Conservation (phyloP, 495 filamentous ascomycete genomes). For the Penicillium atrosanguineum region DNA sequence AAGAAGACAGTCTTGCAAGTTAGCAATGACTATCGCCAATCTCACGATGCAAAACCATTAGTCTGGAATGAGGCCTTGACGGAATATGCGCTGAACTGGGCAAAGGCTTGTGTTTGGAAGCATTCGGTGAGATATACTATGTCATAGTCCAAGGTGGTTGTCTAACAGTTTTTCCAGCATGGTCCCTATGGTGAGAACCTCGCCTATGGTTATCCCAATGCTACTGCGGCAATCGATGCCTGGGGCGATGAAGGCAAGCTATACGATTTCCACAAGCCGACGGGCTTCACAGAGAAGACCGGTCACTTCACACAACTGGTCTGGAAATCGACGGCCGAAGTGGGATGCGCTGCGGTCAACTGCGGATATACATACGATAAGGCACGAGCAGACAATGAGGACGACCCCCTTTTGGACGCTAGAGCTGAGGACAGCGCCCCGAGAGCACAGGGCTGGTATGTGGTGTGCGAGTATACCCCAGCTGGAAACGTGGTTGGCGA, state of each 20-base stretch:
- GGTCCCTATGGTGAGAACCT: constrained; percentile 79
- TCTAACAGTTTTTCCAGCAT: constrained; percentile 34
- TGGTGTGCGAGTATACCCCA: constrained; percentile 80
- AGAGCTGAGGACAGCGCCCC: constrained; percentile 9
- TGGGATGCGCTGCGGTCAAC: constrained; percentile 65
- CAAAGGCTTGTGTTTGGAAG: constrained; percentile 53
- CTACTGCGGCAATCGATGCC: constrained; percentile 55
- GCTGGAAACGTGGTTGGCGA: constrained; percentile 71
- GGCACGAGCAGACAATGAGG: neutral
- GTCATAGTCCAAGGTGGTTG: neutral
- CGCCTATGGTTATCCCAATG: constrained; percentile 63
- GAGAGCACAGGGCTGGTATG: constrained; percentile 60
- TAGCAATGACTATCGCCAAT: constrained; percentile 64
- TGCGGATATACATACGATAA: constrained; percentile 44
- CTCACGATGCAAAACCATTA: constrained; percentile 61
- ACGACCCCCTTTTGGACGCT: neutral
- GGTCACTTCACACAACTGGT: constrained; percentile 86
- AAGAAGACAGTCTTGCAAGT: constrained; percentile 57
- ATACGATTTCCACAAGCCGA: constrained; percentile 57
- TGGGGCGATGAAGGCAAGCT: constrained; percentile 64
- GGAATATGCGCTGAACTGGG: constrained; percentile 52
- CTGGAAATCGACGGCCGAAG: constrained; percentile 66
- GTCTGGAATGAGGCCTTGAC: constrained; percentile 66
- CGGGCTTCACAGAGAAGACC: constrained; percentile 60
- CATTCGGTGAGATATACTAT: constrained; percentile 53